phyloP scores from a whole-genome alignment of 495 filamentous ascomycete species.

The Entonaema liquescens region DNA sequence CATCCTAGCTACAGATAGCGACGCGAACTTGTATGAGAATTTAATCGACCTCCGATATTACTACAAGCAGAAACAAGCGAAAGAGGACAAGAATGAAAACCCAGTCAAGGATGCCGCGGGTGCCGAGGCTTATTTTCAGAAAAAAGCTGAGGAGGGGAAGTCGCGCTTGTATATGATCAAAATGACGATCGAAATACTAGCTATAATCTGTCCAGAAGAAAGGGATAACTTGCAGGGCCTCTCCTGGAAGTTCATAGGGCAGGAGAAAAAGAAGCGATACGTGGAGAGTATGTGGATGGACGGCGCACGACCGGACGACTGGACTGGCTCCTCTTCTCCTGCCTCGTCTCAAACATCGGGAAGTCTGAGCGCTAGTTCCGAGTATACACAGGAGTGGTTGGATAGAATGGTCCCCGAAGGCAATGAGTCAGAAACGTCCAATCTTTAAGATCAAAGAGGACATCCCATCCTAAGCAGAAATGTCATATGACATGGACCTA shows the following conservation, averaged over 20 bases:
- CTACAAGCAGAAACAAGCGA: conserved; percentile 21
- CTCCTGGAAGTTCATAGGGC: conserved; percentile 4
- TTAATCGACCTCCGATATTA: conserved; percentile 24
- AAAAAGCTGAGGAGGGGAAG: not conserved
- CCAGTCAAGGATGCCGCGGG: conserved; percentile 6
- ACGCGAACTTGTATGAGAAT: conserved; percentile 26
- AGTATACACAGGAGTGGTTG: not conserved
- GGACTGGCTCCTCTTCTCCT: not conserved
- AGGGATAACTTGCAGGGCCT: not conserved
- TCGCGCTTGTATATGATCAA: conserved; percentile 15
- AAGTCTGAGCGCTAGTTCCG: not conserved
- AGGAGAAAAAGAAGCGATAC: not conserved
- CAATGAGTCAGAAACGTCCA: not conserved
- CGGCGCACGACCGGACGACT: not conserved
- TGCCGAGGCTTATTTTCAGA: not conserved
- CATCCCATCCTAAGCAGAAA: too few relatives aligned
- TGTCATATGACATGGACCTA: too few relatives aligned
- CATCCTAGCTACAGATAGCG: conserved; percentile 36
- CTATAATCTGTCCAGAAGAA: not conserved
- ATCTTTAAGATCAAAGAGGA: not conserved
- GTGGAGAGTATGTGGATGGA: not conserved
- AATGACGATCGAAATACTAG: conserved; percentile 12
- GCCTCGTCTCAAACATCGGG: not conserved
- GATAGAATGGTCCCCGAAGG: not conserved
- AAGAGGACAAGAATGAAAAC: not conserved